Base-by-base conservation (phyloP, 23 red algal genomes). In the Pyropia haitanensis region DNA sequence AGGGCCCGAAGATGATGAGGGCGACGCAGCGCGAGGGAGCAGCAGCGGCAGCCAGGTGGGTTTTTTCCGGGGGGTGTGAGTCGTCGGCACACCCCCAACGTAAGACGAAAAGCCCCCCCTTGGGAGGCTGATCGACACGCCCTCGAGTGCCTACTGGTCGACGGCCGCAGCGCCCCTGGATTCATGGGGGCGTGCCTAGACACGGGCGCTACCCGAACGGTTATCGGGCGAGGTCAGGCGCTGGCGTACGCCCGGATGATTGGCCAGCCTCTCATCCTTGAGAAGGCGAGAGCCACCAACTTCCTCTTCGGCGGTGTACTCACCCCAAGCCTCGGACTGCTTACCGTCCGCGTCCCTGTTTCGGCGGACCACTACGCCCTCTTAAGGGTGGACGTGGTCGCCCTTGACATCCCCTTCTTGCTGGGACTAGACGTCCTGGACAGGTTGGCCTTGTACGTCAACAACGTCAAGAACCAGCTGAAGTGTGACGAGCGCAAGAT, bases 341-440 rank as follows among this genome's bases (percentile, higher is more conserved):
- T 73, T 0, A 60, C 22, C 26, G 12, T 73, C 15, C 69, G 69
- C 10, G 60, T 63, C 10, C 69, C 14, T 5, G 14, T 58, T 3
- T 15, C 44, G 28, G 27, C 17, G 14, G 24, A n/a, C 1, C 1
- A 25, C 14, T 73, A 44, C 51, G 60, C 60, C 9, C 20, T 27
- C 5, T 17, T 58, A 27, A 7, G 52, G 1, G 51, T 32, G 3
- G 32, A 81, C 26, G 27, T 81, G 14, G 65, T 81, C 0, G 64
- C 66, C 24, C 0, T 63, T 18, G 18, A 68, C 13, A 26, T 65
- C 2, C 67, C 78, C 4, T 62, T 71, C 27, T 63, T 82, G 2
- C 26, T 82, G 0, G 78, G 66, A 16, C 58, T 82, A 0, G 67
- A 82, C 56, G 9, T 72, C 27, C 51, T 73, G 51, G 18, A 15